These are phyloP conservation scores for Aristolochia contorta DNA, from an alignment of 164 flowering plant species.

Conservation along the genomic window DNA sequence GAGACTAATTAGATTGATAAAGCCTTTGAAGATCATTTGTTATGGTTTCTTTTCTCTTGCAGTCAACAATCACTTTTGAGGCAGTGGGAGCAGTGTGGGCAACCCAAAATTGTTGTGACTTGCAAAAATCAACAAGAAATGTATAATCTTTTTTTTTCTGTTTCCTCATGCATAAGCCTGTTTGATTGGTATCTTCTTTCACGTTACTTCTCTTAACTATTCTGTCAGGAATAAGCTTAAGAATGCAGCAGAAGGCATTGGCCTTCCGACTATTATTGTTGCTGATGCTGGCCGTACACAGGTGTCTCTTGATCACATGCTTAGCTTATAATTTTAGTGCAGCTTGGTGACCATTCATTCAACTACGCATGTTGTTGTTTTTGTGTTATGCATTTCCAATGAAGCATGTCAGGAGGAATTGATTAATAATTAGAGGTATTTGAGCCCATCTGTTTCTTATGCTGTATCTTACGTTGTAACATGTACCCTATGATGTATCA, in stretches of 20 bases:
- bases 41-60: slow-evolving; percentile 14
- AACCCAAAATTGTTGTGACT: slow-evolving; percentile 80
- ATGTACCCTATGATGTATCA: no score
- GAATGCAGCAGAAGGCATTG: slow-evolving; percentile 67
- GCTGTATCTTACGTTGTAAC: no score
- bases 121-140: slow-evolving; percentile 96
- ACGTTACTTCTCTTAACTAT: slow-evolving; percentile 1
- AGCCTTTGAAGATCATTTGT: neutral
- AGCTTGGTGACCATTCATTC: neutral
- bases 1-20: no score
- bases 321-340: no score
- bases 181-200: neutral
- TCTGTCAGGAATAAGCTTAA: slow-evolving; percentile 62
- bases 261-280: slow-evolving; percentile 90
- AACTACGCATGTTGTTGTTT: no score
- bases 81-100: slow-evolving; percentile 87
- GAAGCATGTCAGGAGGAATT: no score
- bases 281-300: slow-evolving; percentile 97
- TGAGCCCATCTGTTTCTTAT: no score
- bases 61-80: slow-evolving; percentile 67
- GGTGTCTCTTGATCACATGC: slow-evolving; percentile 27
- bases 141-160: slow-evolving; percentile 33
- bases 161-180: neutral
- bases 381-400: no score
- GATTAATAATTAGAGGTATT: no score